Conservation (phyloP, 345 rosid genomes). For the Corchorus capsularis region DNA sequence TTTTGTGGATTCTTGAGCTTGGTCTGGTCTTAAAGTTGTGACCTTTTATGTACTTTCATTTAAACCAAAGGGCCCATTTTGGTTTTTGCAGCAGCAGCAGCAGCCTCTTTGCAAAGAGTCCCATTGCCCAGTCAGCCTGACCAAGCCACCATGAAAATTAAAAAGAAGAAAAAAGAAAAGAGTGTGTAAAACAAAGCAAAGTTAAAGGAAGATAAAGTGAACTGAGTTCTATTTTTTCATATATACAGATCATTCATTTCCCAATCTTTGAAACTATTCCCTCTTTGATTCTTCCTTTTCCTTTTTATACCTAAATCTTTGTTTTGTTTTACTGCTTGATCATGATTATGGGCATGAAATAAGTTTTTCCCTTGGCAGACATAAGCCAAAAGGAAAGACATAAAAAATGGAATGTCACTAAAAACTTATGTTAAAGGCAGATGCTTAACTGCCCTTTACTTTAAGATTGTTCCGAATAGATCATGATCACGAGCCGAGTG, state of each 20-base stretch:
- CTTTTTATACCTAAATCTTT: conserved; percentile 11
- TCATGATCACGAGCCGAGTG: too few species aligned
- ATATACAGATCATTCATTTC: conserved; percentile 18
- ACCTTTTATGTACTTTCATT: conserved; percentile 32
- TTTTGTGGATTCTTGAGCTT: conserved; percentile 40
- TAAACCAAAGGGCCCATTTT: conserved; percentile 21
- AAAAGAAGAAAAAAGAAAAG: background rate
- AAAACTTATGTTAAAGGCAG: too few species aligned
- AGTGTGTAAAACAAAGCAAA: conserved; percentile 27
- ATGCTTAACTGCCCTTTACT: too few species aligned
- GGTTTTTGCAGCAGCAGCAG: background rate
- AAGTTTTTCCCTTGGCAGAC: too few species aligned
- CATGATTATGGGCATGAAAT: too few species aligned
- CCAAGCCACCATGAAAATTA: conserved; percentile 21
- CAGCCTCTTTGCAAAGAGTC: background rate
- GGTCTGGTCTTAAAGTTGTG: conserved; percentile 39
- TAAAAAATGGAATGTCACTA: too few species aligned
- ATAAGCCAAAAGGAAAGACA: too few species aligned
- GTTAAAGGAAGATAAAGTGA: conserved; percentile 35
- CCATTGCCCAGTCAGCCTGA: conserved; percentile 14
- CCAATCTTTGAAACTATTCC: conserved; percentile 22
- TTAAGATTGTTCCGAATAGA: too few species aligned
- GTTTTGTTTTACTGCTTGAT: background rate
- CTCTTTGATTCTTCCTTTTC: background rate
- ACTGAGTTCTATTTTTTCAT: background rate